Evolutionary conservation across 2,329 filamentous ascomycete species (phyloP), one percentile per base, ranked within the genome.

Genomic region (Teratosphaeria pseudoeucalypti): DNA sequence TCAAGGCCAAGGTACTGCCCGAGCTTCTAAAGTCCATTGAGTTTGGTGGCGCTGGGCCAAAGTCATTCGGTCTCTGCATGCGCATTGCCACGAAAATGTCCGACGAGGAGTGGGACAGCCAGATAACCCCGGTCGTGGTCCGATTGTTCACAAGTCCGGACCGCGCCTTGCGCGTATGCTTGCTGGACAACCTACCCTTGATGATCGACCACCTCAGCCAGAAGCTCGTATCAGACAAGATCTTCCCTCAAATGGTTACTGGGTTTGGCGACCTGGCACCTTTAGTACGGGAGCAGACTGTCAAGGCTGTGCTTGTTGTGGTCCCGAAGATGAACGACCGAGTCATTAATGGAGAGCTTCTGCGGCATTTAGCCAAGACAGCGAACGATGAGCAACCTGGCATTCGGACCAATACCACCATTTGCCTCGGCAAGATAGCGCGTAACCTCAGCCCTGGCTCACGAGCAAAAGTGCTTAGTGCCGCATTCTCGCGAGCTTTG

Each of bases 21-120:
- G 94, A 99, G 71, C 78, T 99, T 34, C 81, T 99, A n/a, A 99
- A 97, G 71, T 96, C 92, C 0, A 91, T 97, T n/a, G 94, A 99
- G 70, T 99, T 96, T 73, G 94, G 94, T 7, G 94, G 92, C 11
- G 94, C 94, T 32, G 94, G 94, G 0, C 89, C 92, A 0, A 95
- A 95, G 70, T 92, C 95, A 0, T 89, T 99, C 61, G 78, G 81
- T 1, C 85, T 95, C 1, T 89, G 96, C 49, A 85, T 97, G 79
- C 95, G 95, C 70, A 96, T 99, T 66, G 85, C 90, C 3, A 79
- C 85, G 6, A 97, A 96, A 70, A 78, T 99, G 49, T 85, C 89
- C 2, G 87, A 87, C 62, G 94, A 97, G 10, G 94, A 99, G 72
- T 99, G 95, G 72, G 89, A 95, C 54, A 72, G 83, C 7, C 88